phyloP scores from a whole-genome alignment of 306 rosid genomes.

The Luffa acutangula region DNA sequence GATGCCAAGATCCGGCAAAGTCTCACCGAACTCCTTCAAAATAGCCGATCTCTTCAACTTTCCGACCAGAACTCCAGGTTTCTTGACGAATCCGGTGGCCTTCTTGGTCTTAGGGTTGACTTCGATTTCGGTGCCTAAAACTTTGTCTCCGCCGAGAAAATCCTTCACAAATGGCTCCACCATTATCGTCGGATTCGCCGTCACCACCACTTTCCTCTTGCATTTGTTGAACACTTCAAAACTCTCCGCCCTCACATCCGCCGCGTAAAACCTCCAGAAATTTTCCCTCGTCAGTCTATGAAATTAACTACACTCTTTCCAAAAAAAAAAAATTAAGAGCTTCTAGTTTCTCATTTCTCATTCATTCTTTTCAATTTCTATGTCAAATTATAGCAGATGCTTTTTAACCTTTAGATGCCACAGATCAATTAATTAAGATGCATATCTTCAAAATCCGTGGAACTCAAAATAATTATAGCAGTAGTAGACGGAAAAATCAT shows the following conservation, averaged over 20 bases:
- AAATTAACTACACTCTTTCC: background rate
- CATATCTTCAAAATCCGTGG: too few relatives aligned
- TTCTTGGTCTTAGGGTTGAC: conserved; percentile 89
- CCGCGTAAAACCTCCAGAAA: conserved; percentile 45
- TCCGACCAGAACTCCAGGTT: conserved; percentile 82
- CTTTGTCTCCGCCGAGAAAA: conserved; percentile 77
- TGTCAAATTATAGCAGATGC: background rate
- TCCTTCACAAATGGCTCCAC: conserved; percentile 89
- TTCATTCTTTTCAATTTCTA: background rate
- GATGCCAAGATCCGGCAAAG: conserved; percentile 61
- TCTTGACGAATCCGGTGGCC: conserved; percentile 92
- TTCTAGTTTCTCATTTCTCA: background rate
- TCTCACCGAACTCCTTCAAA: conserved; percentile 65
- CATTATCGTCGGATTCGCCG: conserved; percentile 92
- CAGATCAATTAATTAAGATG: too few relatives aligned
- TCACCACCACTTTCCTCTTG: conserved; percentile 78
- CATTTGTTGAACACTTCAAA: conserved; percentile 74
- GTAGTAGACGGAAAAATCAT: background rate
- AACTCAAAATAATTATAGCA: too few relatives aligned
- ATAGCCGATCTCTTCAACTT: conserved; percentile 55
- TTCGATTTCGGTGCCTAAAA: conserved; percentile 82
- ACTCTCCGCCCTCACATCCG: conserved; percentile 86
- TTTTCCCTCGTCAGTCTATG: background rate
- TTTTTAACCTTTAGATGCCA: too few relatives aligned
- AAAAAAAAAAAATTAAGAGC: too few relatives aligned